Evolutionary conservation across 352 stramenopile genomes (phyloP).

Genomic region (Nothophytophthora sp.): DNA sequence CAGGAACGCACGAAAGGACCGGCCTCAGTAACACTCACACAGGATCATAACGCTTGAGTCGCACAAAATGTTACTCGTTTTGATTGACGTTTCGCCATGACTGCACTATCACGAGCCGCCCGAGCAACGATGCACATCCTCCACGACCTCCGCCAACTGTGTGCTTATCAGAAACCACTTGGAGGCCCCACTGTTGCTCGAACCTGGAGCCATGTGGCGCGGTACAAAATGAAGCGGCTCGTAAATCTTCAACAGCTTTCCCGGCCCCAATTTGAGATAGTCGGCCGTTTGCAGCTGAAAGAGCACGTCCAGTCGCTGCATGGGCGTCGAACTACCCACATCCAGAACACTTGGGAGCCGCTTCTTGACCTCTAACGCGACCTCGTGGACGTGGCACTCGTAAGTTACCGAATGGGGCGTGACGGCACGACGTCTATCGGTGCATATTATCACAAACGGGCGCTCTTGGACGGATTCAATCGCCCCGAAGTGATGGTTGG

Average conservation of each 20-base stretch:
- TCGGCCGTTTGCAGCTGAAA: conserved; percentile 32
- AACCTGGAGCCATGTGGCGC: conserved; percentile 20
- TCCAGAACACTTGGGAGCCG: conserved; percentile 9
- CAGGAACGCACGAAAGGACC: conserved; percentile 1
- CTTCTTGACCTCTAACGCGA: conserved; percentile 18
- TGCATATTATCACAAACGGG: conserved; percentile 35
- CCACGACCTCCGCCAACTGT: conserved; percentile 44
- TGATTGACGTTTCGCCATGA: neutral
- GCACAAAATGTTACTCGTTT: neutral
- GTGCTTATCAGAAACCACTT: conserved; percentile 54
- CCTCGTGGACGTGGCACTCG: conserved; percentile 33
- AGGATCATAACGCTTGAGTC: neutral
- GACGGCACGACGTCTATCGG: conserved; percentile 2
- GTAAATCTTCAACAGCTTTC: conserved; percentile 45
- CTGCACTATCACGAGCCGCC: neutral
- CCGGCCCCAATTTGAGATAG: conserved; percentile 29
- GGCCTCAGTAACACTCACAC: neutral
- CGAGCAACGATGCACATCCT: conserved; percentile 8
- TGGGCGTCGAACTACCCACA: neutral
- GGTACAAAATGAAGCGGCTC: conserved; percentile 62
- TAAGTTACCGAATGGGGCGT: conserved; percentile 28
- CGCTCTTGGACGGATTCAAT: conserved; percentile 52
- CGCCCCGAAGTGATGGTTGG: conserved; percentile 1
- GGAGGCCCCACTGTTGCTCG: conserved; percentile 4
- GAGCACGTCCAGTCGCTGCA: conserved; percentile 27